phyloP scores from a whole-genome alignment of 2,329 filamentous ascomycete species.

The Botryosphaeria dothidea region DNA sequence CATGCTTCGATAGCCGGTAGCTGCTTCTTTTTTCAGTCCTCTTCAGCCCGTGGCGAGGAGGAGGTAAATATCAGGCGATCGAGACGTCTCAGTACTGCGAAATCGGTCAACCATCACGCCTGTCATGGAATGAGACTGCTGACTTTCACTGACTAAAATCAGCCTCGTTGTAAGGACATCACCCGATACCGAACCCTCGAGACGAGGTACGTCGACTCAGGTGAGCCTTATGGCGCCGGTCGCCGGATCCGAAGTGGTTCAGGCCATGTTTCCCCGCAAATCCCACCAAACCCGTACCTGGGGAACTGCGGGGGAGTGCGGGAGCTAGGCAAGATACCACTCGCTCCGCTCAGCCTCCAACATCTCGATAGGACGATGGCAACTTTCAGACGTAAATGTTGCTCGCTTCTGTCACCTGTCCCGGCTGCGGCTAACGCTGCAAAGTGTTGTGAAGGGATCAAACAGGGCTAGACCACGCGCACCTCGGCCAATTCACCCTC shows the following conservation, averaged over 20 bases:
- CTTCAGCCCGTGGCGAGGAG: no score
- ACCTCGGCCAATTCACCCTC: slow-evolving; percentile 1
- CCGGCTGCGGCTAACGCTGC: background rate
- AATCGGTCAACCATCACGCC: no score
- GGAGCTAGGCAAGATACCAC: background rate
- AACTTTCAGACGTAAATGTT: background rate
- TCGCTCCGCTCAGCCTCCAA: background rate
- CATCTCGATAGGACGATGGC: background rate
- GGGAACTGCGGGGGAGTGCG: slow-evolving; percentile 5
- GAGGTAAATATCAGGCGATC: no score
- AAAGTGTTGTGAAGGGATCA: background rate
- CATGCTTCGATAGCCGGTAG: no score
- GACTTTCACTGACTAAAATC: no score
- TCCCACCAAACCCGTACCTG: background rate
- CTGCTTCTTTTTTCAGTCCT: no score
- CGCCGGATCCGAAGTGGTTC: background rate
- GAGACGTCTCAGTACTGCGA: no score
- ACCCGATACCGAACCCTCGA: background rate
- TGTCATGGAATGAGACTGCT: no score
- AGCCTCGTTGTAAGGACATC: no score
- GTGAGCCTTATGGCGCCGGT: background rate
- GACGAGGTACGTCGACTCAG: background rate
- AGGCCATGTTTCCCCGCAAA: background rate
- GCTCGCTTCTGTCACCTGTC: background rate
- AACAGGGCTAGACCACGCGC: background rate